phyloP scores from a whole-genome alignment of 2,329 filamentous ascomycete species.

The Ophiostoma piceae region DNA sequence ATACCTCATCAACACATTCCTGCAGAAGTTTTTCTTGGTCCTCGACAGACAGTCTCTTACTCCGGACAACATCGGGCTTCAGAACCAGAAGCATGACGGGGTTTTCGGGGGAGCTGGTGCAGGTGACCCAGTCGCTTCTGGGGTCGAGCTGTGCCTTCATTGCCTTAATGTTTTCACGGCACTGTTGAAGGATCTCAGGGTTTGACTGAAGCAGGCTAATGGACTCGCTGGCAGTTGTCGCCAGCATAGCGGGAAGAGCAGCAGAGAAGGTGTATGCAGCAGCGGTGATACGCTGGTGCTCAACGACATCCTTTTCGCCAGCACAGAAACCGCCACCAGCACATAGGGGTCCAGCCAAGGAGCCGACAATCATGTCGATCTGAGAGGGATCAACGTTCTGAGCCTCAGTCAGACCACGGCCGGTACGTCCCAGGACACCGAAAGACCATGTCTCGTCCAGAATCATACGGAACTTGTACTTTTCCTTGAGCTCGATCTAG shows the following conservation, averaged over 20 bases:
- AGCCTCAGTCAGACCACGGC: constrained; percentile 87
- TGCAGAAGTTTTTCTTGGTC: constrained; percentile 83
- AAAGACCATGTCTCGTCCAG: constrained; percentile 98
- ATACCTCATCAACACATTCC: constrained; percentile 93
- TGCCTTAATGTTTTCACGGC: constrained; percentile 79
- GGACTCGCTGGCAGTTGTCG: constrained; percentile 92
- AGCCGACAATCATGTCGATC: constrained; percentile 96
- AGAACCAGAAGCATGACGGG: constrained; percentile 78
- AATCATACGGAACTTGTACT: constrained; percentile 96
- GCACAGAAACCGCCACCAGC: constrained; percentile 95
- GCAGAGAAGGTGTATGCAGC: constrained; percentile 94
- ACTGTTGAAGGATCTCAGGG: constrained; percentile 70
- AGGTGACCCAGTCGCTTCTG: constrained; percentile 85
- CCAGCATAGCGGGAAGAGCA: constrained; percentile 84
- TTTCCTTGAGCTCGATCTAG: constrained; percentile 83
- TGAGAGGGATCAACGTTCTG: constrained; percentile 92
- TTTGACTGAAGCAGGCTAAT: constrained; percentile 79
- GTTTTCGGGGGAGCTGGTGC: constrained; percentile 76
- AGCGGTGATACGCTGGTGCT: constrained; percentile 91
- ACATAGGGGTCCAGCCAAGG: constrained; percentile 81
- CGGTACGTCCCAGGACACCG: constrained; percentile 85
- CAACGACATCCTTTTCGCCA: constrained; percentile 82
- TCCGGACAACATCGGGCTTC: constrained; percentile 73
- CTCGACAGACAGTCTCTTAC: constrained; percentile 60
- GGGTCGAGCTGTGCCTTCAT: constrained; percentile 87